These are phyloP conservation scores for Penicillium paradoxum DNA, from an alignment of 495 filamentous ascomycete species.

Conservation along the genomic window DNA sequence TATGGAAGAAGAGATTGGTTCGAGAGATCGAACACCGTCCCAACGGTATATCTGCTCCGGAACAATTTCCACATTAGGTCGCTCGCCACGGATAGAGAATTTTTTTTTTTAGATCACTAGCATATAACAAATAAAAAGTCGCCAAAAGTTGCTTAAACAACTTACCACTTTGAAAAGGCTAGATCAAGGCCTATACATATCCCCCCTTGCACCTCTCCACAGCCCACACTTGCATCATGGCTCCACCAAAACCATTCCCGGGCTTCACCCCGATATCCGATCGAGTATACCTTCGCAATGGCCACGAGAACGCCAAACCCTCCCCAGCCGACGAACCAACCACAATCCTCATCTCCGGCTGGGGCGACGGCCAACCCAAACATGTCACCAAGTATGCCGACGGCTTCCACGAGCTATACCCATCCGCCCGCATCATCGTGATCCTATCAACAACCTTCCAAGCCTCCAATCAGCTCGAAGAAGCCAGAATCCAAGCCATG, in stretches of 20 bases:
- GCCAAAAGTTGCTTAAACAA: too few relatives aligned
- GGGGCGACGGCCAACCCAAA: conserved; percentile 51
- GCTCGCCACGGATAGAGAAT: background rate
- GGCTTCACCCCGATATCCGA: conserved; percentile 26
- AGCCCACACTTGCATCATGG: conserved; percentile 9
- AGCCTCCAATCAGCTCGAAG: conserved; percentile 38
- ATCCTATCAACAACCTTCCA: conserved; percentile 45
- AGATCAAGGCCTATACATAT: background rate
- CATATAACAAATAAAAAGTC: background rate
- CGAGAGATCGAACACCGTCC: background rate
- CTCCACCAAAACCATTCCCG: conserved; percentile 23
- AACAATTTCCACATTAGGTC: background rate
- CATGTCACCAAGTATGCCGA: conserved; percentile 51
- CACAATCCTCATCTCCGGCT: conserved; percentile 43
- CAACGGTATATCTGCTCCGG: conserved; percentile 4
- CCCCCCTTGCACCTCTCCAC: background rate
- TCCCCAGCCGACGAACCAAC: conserved; percentile 20
- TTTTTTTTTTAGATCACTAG: background rate
- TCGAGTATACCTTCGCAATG: conserved; percentile 25
- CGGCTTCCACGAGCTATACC: conserved; percentile 48
- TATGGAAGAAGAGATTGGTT: conserved; percentile 3
- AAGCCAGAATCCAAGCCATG: conserved; percentile 42
- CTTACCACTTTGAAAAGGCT: background rate
- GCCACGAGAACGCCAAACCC: conserved; percentile 14
- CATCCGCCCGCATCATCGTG: conserved; percentile 40